A percentile compares a stretch with the other conserved stretches of the same genome.
phyloP scores from a whole-genome alignment of 805 yeast species.

The Kregervanrija pseudodelftensis region DNA sequence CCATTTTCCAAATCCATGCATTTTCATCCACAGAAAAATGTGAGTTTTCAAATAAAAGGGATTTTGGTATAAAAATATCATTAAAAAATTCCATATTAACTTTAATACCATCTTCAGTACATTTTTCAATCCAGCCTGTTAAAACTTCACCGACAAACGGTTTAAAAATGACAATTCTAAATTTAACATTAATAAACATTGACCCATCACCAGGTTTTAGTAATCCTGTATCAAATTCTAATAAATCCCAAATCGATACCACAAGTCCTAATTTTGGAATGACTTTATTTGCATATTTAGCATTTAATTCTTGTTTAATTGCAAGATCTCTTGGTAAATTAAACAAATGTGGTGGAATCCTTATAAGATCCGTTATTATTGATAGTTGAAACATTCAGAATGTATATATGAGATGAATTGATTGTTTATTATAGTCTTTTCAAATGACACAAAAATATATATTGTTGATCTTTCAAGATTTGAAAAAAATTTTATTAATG shows the following conservation, averaged over 20 bases:
- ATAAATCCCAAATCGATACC: slow-evolving; percentile 75
- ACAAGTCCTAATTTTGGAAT: slow-evolving; percentile 81
- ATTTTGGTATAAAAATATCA: slow-evolving; percentile 83
- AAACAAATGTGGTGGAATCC: slow-evolving; percentile 84
- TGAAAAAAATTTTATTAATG: too few species aligned
- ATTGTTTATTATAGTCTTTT: too few species aligned
- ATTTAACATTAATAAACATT: slow-evolving; percentile 64
- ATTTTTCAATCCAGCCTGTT: slow-evolving; percentile 88
- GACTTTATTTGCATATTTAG: slow-evolving; percentile 80
- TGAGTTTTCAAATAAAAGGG: slow-evolving; percentile 62
- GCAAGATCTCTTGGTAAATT: slow-evolving; percentile 65
- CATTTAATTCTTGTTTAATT: slow-evolving; percentile 71
- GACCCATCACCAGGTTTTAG: slow-evolving; percentile 95
- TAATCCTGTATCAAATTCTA: slow-evolving; percentile 79
- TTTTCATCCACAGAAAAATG: slow-evolving; percentile 52
- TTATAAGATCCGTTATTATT: slow-evolving; percentile 72
- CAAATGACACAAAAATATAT: too few species aligned
- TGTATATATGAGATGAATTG: too few species aligned
- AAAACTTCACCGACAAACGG: slow-evolving; percentile 93
- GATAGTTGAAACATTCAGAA: slow-evolving; percentile 73
- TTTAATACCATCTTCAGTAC: slow-evolving; percentile 82
- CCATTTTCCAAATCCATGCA: slow-evolving; percentile 90
- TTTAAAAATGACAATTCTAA: slow-evolving; percentile 76
- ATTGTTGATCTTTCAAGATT: too few species aligned
- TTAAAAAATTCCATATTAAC: slow-evolving; percentile 83